Evolutionary conservation across 768 basidiomycete genomes (phyloP).

Genomic region (Mycena venus): DNA sequence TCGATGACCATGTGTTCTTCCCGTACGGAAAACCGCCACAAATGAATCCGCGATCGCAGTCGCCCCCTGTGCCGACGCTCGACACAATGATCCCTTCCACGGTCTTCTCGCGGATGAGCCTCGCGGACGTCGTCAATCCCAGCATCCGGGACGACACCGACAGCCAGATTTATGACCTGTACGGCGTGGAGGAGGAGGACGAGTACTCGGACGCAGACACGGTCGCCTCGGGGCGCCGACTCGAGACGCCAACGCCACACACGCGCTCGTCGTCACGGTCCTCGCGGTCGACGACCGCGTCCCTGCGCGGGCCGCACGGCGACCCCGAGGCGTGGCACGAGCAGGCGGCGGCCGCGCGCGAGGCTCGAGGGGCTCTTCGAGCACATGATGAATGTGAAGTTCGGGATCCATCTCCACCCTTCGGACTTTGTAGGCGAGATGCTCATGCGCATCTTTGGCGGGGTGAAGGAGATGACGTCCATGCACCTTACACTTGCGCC

Average conservation of each 20-base stretch:
- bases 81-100: slow-evolving; percentile 22
- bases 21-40: slow-evolving; percentile 46
- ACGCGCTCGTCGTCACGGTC: slow-evolving; percentile 18
- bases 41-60: not conserved
- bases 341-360: slow-evolving; percentile 53
- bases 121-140: slow-evolving; percentile 24
- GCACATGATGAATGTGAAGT: slow-evolving; percentile 68
- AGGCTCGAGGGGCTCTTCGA: slow-evolving; percentile 72
- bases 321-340: slow-evolving; percentile 53
- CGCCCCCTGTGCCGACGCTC: slow-evolving; percentile 3
- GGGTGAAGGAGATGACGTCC: slow-evolving; percentile 57
- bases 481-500: slow-evolving; percentile 74
- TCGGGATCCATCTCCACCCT: slow-evolving; percentile 66
- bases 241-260: slow-evolving; percentile 1
- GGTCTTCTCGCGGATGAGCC: slow-evolving; percentile 29
- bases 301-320: not conserved
- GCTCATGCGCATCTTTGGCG: slow-evolving; percentile 63
- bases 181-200: slow-evolving; percentile 29
- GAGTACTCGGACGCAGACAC: slow-evolving; percentile 29
- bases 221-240: slow-evolving; percentile 17
- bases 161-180: slow-evolving; percentile 31
- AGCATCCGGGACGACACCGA: slow-evolving; percentile 22
- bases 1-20: slow-evolving; percentile 66
- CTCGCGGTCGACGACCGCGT: slow-evolving; percentile 1
- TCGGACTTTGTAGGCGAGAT: slow-evolving; percentile 61